phyloP scores from a whole-genome alignment of 2,329 filamentous ascomycete genomes.

The Penicillium sp. region DNA sequence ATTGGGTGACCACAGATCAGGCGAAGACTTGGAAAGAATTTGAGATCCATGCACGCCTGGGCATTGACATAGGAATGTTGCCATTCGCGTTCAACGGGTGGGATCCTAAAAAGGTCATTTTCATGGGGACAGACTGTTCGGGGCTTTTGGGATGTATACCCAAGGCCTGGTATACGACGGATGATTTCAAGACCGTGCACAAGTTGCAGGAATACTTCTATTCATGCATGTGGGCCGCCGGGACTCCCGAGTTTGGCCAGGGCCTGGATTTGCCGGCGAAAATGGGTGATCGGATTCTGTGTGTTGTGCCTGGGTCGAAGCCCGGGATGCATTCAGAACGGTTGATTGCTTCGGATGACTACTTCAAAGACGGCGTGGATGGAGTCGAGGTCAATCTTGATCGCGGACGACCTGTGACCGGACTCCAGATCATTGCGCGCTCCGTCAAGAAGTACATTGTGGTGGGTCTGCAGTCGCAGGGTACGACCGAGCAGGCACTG shows the following conservation, averaged over 20 bases:
- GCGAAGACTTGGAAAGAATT: slow-evolving; percentile 79
- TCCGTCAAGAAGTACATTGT: slow-evolving; percentile 81
- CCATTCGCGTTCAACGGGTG: slow-evolving; percentile 72
- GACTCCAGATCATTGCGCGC: slow-evolving; percentile 69
- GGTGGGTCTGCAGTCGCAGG: slow-evolving; percentile 69
- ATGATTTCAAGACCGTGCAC: slow-evolving; percentile 70
- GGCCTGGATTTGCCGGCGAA: slow-evolving; percentile 53
- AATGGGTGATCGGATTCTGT: slow-evolving; percentile 68
- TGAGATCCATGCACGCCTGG: slow-evolving; percentile 54
- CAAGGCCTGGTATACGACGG: slow-evolving; percentile 65
- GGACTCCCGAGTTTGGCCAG: slow-evolving; percentile 59
- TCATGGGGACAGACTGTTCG: slow-evolving; percentile 66
- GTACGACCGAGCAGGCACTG: slow-evolving; percentile 84
- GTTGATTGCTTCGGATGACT: slow-evolving; percentile 75
- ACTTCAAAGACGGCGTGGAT: slow-evolving; percentile 57
- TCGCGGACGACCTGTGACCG: slow-evolving; percentile 65
- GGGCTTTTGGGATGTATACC: slow-evolving; percentile 58
- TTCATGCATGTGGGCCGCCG: slow-evolving; percentile 84
- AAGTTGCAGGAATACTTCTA: slow-evolving; percentile 61
- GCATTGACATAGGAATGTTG: slow-evolving; percentile 40
- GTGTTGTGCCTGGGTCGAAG: slow-evolving; percentile 68
- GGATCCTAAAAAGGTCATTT: slow-evolving; percentile 79
- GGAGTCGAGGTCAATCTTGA: slow-evolving; percentile 69
- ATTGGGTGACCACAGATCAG: slow-evolving; percentile 78
- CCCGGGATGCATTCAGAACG: slow-evolving; percentile 68